phyloP scores from a whole-genome alignment of 2,329 filamentous ascomycete species.

The Colletotrichum coccodes region DNA sequence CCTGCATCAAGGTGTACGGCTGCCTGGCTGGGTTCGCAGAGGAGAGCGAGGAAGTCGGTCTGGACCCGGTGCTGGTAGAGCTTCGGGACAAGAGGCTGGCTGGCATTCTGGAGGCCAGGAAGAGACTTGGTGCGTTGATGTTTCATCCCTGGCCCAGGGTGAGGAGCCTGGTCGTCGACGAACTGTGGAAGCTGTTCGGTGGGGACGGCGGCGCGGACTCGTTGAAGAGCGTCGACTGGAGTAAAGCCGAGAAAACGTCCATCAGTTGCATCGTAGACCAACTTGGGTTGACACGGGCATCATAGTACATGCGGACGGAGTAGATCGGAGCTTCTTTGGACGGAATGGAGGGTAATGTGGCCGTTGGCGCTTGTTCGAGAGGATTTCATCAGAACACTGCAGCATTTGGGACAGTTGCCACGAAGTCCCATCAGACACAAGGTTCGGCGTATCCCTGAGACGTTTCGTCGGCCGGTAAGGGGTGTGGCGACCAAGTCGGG shows the following conservation, averaged over 20 bases:
- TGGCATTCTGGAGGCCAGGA: slow-evolving; percentile 64
- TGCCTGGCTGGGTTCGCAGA: slow-evolving; percentile 63
- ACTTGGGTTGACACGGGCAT: slow-evolving; percentile 49
- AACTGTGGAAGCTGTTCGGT: slow-evolving; percentile 62
- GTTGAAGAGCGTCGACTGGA: slow-evolving; percentile 68
- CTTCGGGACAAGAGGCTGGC: slow-evolving; percentile 48
- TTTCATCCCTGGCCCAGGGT: slow-evolving; percentile 86
- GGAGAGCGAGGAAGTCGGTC: slow-evolving; percentile 26
- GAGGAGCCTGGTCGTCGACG: slow-evolving; percentile 67
- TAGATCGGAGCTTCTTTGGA: neutral
- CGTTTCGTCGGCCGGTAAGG: neutral
- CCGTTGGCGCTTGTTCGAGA: neutral
- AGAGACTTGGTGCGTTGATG: slow-evolving; percentile 78
- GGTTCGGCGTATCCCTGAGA: neutral
- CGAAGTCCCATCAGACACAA: neutral
- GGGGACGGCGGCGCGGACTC: slow-evolving; percentile 40
- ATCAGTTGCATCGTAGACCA: slow-evolving; percentile 54
- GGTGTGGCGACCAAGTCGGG: neutral
- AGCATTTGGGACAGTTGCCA: neutral
- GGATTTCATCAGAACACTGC: neutral
- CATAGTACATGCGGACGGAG: neutral
- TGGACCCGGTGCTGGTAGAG: slow-evolving; percentile 25
- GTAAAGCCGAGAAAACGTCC: slow-evolving; percentile 58
- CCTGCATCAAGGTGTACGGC: slow-evolving; percentile 83
- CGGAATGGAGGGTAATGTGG: neutral